Percentiles rank a stretch among this genome's conserved stretches.
phyloP scores from a whole-genome alignment of 2,329 filamentous ascomycete species.

The Colletotrichum tropicicola region DNA sequence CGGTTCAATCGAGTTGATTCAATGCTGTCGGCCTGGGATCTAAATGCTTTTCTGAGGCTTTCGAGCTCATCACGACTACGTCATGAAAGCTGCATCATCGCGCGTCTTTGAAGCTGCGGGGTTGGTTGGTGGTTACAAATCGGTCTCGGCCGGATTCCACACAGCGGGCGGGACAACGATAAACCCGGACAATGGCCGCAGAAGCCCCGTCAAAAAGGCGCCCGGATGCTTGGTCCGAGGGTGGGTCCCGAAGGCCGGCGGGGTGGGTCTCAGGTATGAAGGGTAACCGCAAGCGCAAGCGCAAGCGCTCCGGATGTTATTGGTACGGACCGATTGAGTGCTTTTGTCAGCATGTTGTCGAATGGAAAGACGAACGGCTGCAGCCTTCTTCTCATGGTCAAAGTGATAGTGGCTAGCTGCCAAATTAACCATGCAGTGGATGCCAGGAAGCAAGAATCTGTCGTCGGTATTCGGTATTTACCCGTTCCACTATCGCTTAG shows the following conservation, averaged over 20 bases:
- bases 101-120: not conserved
- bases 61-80: not conserved
- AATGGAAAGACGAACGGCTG: not conserved
- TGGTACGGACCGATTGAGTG: too few species aligned
- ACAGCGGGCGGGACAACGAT: not conserved
- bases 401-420: too few species aligned
- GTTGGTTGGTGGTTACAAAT: not conserved
- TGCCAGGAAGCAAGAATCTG: too few species aligned
- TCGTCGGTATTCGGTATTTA: too few species aligned
- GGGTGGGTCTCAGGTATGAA: too few species aligned
- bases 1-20: not conserved
- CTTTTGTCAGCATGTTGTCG: not conserved
- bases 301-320: not conserved
- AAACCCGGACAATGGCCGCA: not conserved
- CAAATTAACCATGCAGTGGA: too few species aligned
- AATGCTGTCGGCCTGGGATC: too few species aligned
- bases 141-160: not conserved
- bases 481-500: too few species aligned
- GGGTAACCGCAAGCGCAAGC: not conserved
- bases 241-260: not conserved
- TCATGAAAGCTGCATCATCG: not conserved
- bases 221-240: not conserved
- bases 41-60: not conserved
- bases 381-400: too few species aligned
- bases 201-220: not conserved